Percentiles rank a stretch among this genome's conserved stretches.
Evolutionary conservation across 768 basidiomycete species (phyloP).

Genomic region (Polyporus arcularius): DNA sequence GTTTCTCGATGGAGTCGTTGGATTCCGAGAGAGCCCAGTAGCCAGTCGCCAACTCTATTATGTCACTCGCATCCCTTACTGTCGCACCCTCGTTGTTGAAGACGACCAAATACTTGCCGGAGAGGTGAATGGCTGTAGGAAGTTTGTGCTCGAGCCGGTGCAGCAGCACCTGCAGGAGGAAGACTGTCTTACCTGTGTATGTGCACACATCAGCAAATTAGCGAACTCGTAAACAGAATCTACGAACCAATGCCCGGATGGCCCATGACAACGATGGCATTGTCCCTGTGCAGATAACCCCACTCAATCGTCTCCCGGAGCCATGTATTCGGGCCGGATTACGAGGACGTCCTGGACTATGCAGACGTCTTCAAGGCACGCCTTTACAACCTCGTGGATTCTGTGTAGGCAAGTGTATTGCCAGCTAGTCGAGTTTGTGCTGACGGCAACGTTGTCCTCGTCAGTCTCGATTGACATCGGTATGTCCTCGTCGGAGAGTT

Average conservation of each 20-base stretch:
- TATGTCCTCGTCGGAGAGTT: no score
- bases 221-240: background rate
- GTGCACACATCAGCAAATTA: background rate
- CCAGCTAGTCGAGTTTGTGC: no score
- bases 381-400: no score
- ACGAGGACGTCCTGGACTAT: no score
- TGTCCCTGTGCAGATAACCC: no score
- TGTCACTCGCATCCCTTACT: background rate
- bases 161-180: background rate
- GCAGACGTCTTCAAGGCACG: no score
- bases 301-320: no score
- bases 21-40: background rate
- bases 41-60: background rate
- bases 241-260: background rate
- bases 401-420: no score
- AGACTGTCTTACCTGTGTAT: background rate
- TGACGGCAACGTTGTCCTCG: no score
- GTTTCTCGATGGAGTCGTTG: background rate
- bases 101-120: background rate
- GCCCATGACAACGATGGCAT: background rate
- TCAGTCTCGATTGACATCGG: no score
- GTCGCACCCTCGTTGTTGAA: background rate
- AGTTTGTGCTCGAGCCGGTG: constrained; percentile 2
- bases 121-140: background rate
- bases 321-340: no score